These are phyloP conservation scores for Leishmania lainsoni DNA, from an alignment of 208 protist species.

Conservation along the genomic window DNA sequence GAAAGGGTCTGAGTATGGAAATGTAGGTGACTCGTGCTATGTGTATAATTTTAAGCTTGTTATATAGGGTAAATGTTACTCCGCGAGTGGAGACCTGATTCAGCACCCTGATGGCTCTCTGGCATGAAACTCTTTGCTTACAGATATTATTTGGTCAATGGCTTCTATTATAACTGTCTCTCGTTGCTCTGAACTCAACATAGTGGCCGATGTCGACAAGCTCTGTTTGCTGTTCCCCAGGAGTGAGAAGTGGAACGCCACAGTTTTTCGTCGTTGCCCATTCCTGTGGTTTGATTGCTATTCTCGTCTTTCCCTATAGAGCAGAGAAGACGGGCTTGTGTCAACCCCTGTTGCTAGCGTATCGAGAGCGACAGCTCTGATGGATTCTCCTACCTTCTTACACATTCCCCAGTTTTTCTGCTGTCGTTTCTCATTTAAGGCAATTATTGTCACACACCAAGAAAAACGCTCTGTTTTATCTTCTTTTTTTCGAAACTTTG, in stretches of 20 bases:
- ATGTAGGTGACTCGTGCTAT: background rate
- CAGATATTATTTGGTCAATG: background rate
- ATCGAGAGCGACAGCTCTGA: background rate
- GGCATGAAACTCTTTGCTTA: background rate
- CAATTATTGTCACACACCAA: background rate
- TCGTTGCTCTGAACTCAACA: background rate
- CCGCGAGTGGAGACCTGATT: background rate
- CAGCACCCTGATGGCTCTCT: background rate
- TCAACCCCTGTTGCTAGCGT: background rate
- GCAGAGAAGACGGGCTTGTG: background rate
- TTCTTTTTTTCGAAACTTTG: background rate
- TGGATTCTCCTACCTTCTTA: background rate
- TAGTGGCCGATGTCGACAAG: background rate
- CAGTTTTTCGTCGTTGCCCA: background rate
- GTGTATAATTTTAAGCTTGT: background rate
- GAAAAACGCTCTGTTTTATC: background rate
- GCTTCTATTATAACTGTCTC: background rate
- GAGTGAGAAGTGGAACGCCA: background rate
- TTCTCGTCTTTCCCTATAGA: background rate
- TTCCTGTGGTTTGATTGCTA: background rate
- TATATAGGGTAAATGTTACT: background rate
- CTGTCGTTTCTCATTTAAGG: background rate
- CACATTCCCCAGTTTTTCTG: background rate
- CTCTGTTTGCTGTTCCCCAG: background rate
- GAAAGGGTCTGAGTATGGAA: background rate